Percentiles rank a stretch among this genome's conserved stretches.
Evolutionary conservation across 768 basidiomycete genomes (phyloP).

Genomic region (Phaeotremella fagi): DNA sequence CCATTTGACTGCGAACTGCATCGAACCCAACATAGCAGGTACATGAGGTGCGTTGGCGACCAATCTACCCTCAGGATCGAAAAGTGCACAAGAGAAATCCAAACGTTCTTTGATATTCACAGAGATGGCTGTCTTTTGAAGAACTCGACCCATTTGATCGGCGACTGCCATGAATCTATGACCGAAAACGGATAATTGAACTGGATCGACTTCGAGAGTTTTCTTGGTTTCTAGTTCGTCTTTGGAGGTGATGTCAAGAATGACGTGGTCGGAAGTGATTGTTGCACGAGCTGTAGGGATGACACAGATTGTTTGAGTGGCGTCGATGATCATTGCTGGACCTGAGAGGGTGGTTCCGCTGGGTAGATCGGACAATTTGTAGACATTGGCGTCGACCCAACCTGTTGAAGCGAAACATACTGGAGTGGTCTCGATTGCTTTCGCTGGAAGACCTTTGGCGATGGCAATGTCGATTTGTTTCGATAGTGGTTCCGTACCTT

Average conservation of each 20-base stretch:
- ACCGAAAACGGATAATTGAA: slow-evolving; percentile 74
- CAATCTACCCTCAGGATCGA: slow-evolving; percentile 83
- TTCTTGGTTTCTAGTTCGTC: background rate
- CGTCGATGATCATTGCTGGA: slow-evolving; percentile 87
- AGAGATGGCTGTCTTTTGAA: slow-evolving; percentile 83
- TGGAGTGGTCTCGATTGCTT: background rate
- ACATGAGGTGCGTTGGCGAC: slow-evolving; percentile 71
- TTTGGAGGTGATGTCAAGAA: background rate
- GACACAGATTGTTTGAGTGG: slow-evolving; percentile 87
- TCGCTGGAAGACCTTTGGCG: background rate
- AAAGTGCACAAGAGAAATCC: slow-evolving; percentile 89
- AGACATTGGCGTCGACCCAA: background rate
- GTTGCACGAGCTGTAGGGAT: slow-evolving; percentile 52
- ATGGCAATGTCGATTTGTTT: background rate
- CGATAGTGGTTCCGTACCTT: background rate
- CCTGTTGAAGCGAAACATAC: background rate
- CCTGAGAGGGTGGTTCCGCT: slow-evolving; percentile 50
- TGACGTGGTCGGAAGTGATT: background rate
- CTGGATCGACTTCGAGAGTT: background rate
- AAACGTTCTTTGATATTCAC: slow-evolving; percentile 92
- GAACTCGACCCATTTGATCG: slow-evolving; percentile 84
- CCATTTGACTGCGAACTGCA: slow-evolving; percentile 38
- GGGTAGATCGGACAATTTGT: background rate
- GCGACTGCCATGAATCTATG: slow-evolving; percentile 97
- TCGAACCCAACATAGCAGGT: slow-evolving; percentile 1